These are phyloP conservation scores for Backusella tarrabulga DNA, from an alignment of 192 early-diverging fungal genomes.

Conservation along the genomic window DNA sequence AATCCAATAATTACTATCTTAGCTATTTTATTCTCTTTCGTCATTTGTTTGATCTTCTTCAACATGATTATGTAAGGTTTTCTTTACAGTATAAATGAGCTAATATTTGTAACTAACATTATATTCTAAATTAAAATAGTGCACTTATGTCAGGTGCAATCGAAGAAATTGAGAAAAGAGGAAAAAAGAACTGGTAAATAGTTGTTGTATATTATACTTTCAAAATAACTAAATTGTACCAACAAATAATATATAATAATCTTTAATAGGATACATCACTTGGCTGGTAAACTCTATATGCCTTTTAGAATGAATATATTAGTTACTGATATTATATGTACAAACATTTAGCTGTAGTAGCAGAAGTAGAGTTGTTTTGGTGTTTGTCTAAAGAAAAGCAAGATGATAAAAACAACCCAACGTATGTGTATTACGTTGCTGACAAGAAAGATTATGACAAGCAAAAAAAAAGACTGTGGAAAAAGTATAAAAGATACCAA, in stretches of 20 bases:
- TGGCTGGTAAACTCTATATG: constrained; percentile 10
- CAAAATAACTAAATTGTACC: too few species aligned
- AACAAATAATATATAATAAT: too few species aligned
- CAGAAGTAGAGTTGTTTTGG: constrained; percentile 16
- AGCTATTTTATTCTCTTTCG: constrained; percentile 5
- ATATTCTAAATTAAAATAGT: background rate
- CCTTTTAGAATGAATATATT: background rate
- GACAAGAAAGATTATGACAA: background rate
- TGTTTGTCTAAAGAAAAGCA: background rate
- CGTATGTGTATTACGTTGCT: constrained; percentile 14
- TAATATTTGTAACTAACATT: too few species aligned
- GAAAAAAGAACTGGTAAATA: background rate
- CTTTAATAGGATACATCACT: constrained; percentile 4
- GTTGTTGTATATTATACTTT: too few species aligned
- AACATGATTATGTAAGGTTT: constrained; percentile 20
- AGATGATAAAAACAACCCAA: background rate
- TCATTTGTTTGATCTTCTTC: constrained; percentile 9
- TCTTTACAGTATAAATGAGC: too few species aligned
- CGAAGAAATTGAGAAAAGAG: background rate
- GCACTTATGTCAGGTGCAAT: constrained; percentile 1
- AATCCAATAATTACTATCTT: background rate
- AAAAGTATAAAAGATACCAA: background rate
- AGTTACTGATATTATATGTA: background rate
- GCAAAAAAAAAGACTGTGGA: background rate
- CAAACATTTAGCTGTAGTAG: background rate